Evolutionary conservation across 2,329 filamentous ascomycete species (phyloP), one percentile per base, ranked within the genome.

Genomic region (Aspergillus clavatus): DNA sequence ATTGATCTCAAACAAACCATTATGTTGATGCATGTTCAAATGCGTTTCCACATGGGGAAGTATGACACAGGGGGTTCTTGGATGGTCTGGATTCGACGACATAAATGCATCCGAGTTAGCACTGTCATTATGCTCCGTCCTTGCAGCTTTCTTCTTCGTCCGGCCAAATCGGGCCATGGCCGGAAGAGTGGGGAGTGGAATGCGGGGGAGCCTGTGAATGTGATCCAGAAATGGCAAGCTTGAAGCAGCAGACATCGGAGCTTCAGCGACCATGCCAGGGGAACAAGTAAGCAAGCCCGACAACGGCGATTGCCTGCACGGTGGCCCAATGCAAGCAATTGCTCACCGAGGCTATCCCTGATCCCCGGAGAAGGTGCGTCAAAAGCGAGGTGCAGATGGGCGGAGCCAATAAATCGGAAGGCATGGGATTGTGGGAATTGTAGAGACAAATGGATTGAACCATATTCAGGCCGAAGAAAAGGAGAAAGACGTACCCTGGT

Each of bases 1-100:
- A 26, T 52, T 46, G 31, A 46, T 53, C 33, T 68, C 67, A 46
- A 67, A 68, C 29, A 69, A 53, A 44, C 65, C 61, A 54, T 65
- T 69, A 50, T 62, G 57, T 50, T 69, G 67, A 57, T 70, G 64
- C 67, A 72, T 72, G 53, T 71, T 70, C 56, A 72, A 51, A 42
- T 60, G 56, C 14, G 68, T 66, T 53, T 70, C 69, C 53, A 72
- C 65, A 61, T 66, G 63, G 28, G 63, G 57, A 28, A 72, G 58
- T 43, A 59, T 65, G 42, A 72, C 51, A 51, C 64, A 63, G 36
- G 68, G 68, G 37, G 63, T 56, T 49, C 51, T 51, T 47, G 52
- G 43, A 51, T 35, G 40, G 56, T 55, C 53, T 56, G 52, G 48
- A 42, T 46, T 39, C 29, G 44, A 36, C 48, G 52, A 45, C 41